Evolutionary conservation across 2,329 filamentous ascomycete genomes (phyloP).

Genomic region (Ophiostoma angusticollis): DNA sequence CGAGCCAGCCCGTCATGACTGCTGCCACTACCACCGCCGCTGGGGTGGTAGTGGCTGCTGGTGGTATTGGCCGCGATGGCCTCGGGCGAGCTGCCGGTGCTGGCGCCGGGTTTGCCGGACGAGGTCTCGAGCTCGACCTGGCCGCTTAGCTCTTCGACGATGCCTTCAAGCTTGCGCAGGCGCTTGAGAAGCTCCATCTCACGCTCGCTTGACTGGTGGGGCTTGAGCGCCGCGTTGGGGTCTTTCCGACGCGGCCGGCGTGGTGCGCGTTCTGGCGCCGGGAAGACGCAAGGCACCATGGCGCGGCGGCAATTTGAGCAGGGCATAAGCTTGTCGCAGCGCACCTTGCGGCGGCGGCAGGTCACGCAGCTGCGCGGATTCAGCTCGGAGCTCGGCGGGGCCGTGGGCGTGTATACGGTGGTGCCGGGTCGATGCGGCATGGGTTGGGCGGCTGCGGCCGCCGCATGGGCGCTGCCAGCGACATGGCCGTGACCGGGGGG

Average conservation of each 20-base stretch:
- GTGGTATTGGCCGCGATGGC: conserved; percentile 7
- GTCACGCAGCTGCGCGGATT: conserved; percentile 36
- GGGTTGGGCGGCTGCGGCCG: conserved; percentile 7
- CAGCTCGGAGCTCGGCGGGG: conserved; percentile 15
- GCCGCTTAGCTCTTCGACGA: conserved; percentile 56
- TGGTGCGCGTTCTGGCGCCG: conserved; percentile 35
- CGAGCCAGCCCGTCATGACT: neutral
- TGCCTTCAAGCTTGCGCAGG: conserved; percentile 59
- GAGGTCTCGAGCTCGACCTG: conserved; percentile 45
- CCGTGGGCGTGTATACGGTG: conserved; percentile 18
- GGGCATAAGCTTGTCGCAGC: conserved; percentile 42
- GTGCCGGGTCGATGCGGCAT: conserved; percentile 17
- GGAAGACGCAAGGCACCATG: conserved; percentile 38
- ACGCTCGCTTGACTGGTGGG: conserved; percentile 46
- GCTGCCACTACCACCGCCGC: neutral
- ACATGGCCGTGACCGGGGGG: conserved; percentile 1
- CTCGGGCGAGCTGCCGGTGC: conserved; percentile 27
- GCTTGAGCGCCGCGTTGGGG: conserved; percentile 37
- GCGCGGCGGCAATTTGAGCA: conserved; percentile 44
- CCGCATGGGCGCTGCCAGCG: conserved; percentile 7
- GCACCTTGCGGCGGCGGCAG: conserved; percentile 42
- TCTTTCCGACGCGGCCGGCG: conserved; percentile 49
- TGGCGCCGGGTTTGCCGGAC: conserved; percentile 22
- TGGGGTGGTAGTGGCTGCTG: neutral
- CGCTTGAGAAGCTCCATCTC: conserved; percentile 60